Base-by-base conservation (phyloP, 1,139 yeast species). In the Geotrichum candidum region DNA sequence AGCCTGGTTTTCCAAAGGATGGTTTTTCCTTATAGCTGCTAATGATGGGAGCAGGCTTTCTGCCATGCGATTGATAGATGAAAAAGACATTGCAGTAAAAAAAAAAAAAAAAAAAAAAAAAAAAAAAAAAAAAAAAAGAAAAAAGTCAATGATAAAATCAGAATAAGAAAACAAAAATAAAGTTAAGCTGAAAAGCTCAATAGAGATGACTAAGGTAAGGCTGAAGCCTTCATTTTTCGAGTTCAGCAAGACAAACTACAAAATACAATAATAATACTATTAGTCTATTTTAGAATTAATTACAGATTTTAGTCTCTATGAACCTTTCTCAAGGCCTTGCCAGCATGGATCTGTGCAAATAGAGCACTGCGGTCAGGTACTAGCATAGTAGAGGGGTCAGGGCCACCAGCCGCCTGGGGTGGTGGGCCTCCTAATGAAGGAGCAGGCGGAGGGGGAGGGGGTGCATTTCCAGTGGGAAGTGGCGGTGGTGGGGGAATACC, bases 291-390 rank as follows among this genome's bases (percentile, higher is more conserved):
- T 22, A 23, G 18, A 23, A 22, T 23, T 23, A 48, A 48, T 22
- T 25, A 41, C 46, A 41, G 7, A 15, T 1, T 54, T 50, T 54
- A 54, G 46, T 41, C 46, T 51, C 51, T 58, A 25, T 23, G 15
- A 3, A 84, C 87, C 68, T 77, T 82, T 65, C 76, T 79, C 66
- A 84, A 77, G 0, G 80, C 63, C 59, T 72, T 76, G 27, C 88
- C 88, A 2, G 79, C 80, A n/a, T 79, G 78, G 63, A 84, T 84
- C 68, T 84, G 86, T 9, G 85, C 84, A 56, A 84, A 76, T 53
- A 84, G 52, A 11, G 61, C 61, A 51, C 58, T 59, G 13, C 61
- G 58, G 52, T 59, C 61, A 11, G 61, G 75, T 0, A 84, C 83
- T 27, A 78, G 73, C 53, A 82, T 76, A 61, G 77, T 73, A 4